A percentile compares a stretch with the other conserved stretches of the same genome.
Conservation (phyloP, 805 yeast genomes). For the Metschnikowia gelsemii region DNA sequence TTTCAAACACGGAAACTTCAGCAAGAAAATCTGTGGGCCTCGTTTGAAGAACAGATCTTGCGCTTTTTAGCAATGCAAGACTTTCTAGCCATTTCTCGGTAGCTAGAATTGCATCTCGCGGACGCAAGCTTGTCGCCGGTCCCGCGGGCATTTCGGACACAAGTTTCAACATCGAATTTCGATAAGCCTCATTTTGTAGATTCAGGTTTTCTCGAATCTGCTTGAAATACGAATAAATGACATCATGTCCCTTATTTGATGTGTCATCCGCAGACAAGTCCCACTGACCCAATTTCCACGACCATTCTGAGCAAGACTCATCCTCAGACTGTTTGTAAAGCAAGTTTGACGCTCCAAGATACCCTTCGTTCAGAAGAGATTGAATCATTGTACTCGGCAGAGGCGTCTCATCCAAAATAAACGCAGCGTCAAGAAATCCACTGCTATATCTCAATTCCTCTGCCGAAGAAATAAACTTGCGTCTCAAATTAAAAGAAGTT, state of each 20-base stretch:
- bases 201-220: conserved; percentile 39
- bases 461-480: conserved; percentile 26
- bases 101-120: neutral
- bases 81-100: conserved; percentile 11
- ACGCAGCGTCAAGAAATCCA: conserved; percentile 53
- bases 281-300: conserved; percentile 81
- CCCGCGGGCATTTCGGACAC: conserved; percentile 9
- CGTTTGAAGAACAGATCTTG: neutral
- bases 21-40: conserved; percentile 9
- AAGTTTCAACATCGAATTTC: conserved; percentile 22
- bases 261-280: conserved; percentile 53
- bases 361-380: conserved; percentile 51
- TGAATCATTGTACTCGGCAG: conserved; percentile 24
- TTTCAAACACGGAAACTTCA: conserved; percentile 12
- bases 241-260: conserved; percentile 41
- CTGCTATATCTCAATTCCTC: conserved; percentile 53
- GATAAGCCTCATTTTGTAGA: conserved; percentile 18
- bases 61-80: conserved; percentile 12
- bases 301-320: conserved; percentile 46
- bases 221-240: conserved; percentile 54
- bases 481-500: conserved; percentile 47
- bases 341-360: conserved; percentile 56
- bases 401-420: conserved; percentile 13
- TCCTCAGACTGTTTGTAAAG: conserved; percentile 27
- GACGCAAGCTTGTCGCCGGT: neutral